A percentile compares a stretch with the other conserved stretches of the same genome.
These are phyloP conservation scores for Dalbergia cochinchinensis DNA, from an alignment of 306 rosid genomes.

Conservation along the genomic window DNA sequence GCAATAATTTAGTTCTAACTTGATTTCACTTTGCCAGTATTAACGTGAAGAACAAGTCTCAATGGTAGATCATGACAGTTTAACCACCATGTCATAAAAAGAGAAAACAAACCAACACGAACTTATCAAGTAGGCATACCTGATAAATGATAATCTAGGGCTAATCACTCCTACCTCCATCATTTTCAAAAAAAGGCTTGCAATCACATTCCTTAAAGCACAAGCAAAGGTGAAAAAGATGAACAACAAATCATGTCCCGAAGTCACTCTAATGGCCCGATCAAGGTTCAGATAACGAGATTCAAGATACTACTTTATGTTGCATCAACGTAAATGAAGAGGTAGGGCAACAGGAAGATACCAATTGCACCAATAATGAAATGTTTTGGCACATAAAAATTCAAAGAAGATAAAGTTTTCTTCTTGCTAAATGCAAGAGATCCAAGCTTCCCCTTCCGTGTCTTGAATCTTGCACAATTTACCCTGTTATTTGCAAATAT, in stretches of 20 bases:
- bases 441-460: slow-evolving; percentile 26
- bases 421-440: not conserved
- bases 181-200: not conserved
- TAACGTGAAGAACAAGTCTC: slow-evolving; percentile 27
- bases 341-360: not conserved
- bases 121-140: not conserved
- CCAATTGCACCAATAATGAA: not conserved
- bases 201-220: not conserved
- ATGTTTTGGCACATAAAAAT: slow-evolving; percentile 11
- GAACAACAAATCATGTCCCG: not conserved
- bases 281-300: slow-evolving; percentile 15
- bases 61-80: not conserved
- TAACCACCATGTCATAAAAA: not conserved
- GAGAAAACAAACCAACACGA: slow-evolving; percentile 2
- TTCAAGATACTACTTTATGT: not conserved
- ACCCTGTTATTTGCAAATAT: slow-evolving; percentile 38
- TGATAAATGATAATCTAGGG: slow-evolving; percentile 8
- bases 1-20: not conserved
- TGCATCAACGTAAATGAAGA: slow-evolving; percentile 11
- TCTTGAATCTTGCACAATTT: not conserved
- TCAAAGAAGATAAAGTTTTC: not conserved
- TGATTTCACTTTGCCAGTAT: slow-evolving; percentile 1
- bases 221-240: slow-evolving; percentile 8
- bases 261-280: not conserved
- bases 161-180: slow-evolving; percentile 18